Percentiles rank a stretch among this genome's conserved stretches.
Conservation (phyloP, 1,284 basidiomycete species). For the Boletus semigastroideus region DNA sequence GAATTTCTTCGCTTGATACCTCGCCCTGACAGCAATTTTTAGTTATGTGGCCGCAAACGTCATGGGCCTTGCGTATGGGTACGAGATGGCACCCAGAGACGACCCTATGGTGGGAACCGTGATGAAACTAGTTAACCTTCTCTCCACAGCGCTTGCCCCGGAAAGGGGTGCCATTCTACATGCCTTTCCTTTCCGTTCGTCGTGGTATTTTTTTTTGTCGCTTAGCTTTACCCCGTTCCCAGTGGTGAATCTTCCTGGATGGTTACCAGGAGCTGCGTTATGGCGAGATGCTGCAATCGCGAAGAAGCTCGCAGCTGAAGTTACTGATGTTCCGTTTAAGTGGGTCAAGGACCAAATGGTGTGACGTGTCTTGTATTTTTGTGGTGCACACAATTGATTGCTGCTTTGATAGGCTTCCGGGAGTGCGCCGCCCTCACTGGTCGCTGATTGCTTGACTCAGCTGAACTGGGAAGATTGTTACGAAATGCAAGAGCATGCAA, state of each 20-base stretch:
- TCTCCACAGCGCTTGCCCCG: constrained; percentile 21
- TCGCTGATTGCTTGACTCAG: constrained; percentile 23
- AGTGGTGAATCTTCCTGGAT: constrained; percentile 43
- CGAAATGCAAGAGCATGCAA: constrained; percentile 20
- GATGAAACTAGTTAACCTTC: constrained; percentile 18
- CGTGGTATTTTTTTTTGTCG: not conserved
- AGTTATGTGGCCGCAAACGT: constrained; percentile 28
- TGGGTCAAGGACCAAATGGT: no score
- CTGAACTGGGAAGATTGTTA: constrained; percentile 17
- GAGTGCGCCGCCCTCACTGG: constrained; percentile 21
- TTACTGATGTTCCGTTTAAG: not conserved
- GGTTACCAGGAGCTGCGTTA: constrained; percentile 43
- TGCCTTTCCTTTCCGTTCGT: constrained; percentile 28
- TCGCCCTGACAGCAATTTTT: not conserved
- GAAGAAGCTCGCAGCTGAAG: constrained; percentile 12
- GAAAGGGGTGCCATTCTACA: constrained; percentile 18
- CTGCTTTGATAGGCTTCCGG: constrained; percentile 13
- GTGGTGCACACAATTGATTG: not conserved
- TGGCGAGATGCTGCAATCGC: constrained; percentile 29
- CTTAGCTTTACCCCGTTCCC: not conserved
- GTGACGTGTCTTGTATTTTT: not conserved
- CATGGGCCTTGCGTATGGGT: constrained; percentile 28
- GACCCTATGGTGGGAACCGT: constrained; percentile 24
- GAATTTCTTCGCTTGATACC: not conserved
- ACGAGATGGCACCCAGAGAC: constrained; percentile 16